These are phyloP conservation scores for Grammothele lineata DNA, from an alignment of 768 basidiomycete genomes.

Conservation along the genomic window DNA sequence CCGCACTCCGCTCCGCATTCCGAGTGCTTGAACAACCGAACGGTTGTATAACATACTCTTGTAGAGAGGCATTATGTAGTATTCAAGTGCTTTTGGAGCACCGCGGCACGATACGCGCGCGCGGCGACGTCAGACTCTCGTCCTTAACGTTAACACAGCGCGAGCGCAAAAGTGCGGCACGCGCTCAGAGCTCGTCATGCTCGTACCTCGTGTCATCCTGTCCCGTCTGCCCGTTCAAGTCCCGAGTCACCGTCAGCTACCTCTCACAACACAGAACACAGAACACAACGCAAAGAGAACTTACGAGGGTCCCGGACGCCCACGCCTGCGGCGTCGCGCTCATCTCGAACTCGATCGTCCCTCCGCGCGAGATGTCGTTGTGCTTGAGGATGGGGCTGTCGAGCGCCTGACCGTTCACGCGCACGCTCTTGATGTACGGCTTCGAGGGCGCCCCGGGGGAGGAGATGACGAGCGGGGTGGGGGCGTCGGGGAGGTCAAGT, in stretches of 20 bases:
- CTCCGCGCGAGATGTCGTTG: constrained; percentile 55
- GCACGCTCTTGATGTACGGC: constrained; percentile 57
- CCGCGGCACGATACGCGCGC: no score
- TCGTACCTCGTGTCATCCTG: constrained; percentile 7
- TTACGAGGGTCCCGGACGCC: constrained; percentile 31
- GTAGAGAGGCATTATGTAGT: no score
- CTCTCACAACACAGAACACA: background rate
- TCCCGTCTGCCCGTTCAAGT: background rate
- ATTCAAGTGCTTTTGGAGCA: no score
- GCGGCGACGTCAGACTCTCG: no score
- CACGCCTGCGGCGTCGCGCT: constrained; percentile 43
- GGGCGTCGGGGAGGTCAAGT: constrained; percentile 46
- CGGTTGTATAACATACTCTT: no score
- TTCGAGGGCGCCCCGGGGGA: constrained; percentile 55
- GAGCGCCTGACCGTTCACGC: constrained; percentile 46
- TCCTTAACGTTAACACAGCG: no score
- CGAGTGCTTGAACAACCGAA: no score
- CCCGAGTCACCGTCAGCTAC: background rate
- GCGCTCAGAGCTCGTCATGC: constrained; percentile 8
- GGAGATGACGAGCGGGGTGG: constrained; percentile 42
- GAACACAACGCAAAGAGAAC: background rate
- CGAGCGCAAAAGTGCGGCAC: no score
- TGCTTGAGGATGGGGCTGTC: constrained; percentile 51
- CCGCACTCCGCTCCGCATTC: no score
- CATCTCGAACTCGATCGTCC: constrained; percentile 63